Base-by-base conservation (phyloP, 1,284 basidiomycete species). In the Trichosporon inkin region DNA sequence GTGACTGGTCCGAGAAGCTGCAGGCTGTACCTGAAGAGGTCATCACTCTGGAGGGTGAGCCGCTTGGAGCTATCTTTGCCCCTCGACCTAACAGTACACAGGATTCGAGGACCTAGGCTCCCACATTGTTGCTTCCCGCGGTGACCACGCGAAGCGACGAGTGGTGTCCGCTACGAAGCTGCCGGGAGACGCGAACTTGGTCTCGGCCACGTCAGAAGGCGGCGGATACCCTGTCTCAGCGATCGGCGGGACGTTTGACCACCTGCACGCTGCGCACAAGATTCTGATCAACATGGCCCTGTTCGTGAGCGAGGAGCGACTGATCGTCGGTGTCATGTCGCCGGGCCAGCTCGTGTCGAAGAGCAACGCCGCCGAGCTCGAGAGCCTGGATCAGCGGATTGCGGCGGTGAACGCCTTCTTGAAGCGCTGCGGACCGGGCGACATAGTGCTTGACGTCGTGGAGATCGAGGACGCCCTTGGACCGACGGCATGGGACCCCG, bases 221-320 rank as follows among this genome's bases (percentile, higher is more conserved):
- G 44, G 51, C n/a, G 22, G 17, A 16, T 70, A 67, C 47, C 59
- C 64, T 1, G 76, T 78, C 14, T 69, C 75, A 3, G 81, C 81
- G 71, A 66, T 87, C 10, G 88, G 88, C 24, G 88, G 88, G 10
- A 99, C 95, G 0, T 99, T 99, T 75, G 95, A 99, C 77, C 96
- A 99, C 73, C 84, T 99, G 16, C 95, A 99, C 74, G 86, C 92
- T 1, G 95, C 95, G 0, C 95, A 99, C 82, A 98, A 98, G 80
- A 94, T 99, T 62, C 84, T 99, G 37, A 84, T 99, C 6, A 90
- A 90, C 68, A 92, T 96, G 85, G 88, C 86, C 8, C 86, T 89
- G 1, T 92, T 90, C 82, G 85, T 97, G 61, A 83, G 92, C 0
- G 77, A 80, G 51, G 77, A 83, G 65, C 92, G 90, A 74, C 79